Evolutionary conservation across 306 rosid genomes (phyloP).

Genomic region (Mucuna pruriens): DNA sequence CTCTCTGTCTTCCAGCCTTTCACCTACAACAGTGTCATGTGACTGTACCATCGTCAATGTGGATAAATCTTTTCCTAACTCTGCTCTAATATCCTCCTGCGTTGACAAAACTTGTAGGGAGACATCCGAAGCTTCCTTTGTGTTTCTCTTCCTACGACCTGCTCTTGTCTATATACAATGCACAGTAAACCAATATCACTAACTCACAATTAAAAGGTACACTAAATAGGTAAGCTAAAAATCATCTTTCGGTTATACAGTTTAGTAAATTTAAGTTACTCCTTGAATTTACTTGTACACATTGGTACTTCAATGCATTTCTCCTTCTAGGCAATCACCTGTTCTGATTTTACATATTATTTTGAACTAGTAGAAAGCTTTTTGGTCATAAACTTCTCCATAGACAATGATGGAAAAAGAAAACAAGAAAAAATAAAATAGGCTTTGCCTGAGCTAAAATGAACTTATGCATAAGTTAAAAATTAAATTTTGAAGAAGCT

Average conservation of each 20-base stretch:
- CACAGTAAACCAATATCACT: conserved; percentile 37
- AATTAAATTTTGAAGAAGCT: no score
- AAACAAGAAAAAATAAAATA: no score
- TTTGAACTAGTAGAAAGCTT: no score
- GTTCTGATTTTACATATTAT: no score
- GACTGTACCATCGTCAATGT: conserved; percentile 62
- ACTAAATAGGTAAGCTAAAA: neutral
- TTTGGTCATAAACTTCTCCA: no score
- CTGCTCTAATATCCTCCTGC: conserved; percentile 60
- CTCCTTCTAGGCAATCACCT: no score
- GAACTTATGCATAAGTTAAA: no score
- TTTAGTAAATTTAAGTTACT: neutral
- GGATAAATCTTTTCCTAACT: conserved; percentile 70
- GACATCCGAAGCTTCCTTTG: conserved; percentile 36
- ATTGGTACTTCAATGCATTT: no score
- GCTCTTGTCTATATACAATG: conserved; percentile 44
- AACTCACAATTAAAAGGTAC: neutral
- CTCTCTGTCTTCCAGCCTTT: conserved; percentile 36
- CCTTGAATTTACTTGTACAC: neutral
- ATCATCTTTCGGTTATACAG: neutral
- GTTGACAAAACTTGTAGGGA: conserved; percentile 39
- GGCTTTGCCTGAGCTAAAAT: no score
- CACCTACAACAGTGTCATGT: conserved; percentile 24
- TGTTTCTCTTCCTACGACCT: conserved; percentile 46
- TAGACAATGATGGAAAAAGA: no score